Base-by-base conservation (phyloP, 1,284 basidiomycete species). In the Mycosarcoma maydis region DNA sequence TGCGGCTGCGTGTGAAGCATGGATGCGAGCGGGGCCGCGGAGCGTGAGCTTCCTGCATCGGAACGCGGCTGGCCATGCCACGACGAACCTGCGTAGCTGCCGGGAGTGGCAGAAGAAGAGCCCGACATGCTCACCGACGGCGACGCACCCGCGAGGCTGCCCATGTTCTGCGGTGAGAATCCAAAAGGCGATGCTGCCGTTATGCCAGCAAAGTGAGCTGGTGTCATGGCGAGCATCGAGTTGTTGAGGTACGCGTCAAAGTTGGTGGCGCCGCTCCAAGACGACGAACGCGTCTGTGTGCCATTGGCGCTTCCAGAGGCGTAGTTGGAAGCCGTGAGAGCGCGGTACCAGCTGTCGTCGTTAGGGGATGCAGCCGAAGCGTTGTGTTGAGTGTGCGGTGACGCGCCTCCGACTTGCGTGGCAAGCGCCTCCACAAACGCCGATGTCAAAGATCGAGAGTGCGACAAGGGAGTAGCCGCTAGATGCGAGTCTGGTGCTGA, bases 141-240 rank as follows among this genome's bases (percentile, higher is more conserved):
- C 2, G 57, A 61, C 6, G 64, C 57, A 3, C 53, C 57, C 2
- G 51, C 44, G 2, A 60, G 14, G 16, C 36, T 39, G 40, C 24
- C 53, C 17, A 57, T 46, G 43, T 54, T 51, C 42, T 54, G 56
- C 1, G 55, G 39, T 9, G 57, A 67, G 38, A 58, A 54, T 38
- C 62, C 58, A 24, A 68, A 68, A 0, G 65, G 58, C 49, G 65
- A 58, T 2, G 48, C 48, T 14, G 34, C 49, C 7, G 65, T 36
- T 54, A 62, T 45, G 14, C 39, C 46, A 6, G 42, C 50, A 33
- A 68, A 62, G 0, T 61, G 54, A 27, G 29, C 45, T 3, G 59
- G 54, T 8, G 58, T 62, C 58, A 68, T 57, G 54, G 58, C 51
- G 36, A 68, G 49, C 65, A 62, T 68, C 32, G 54, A 57, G 17